phyloP scores from a whole-genome alignment of 2,329 filamentous ascomycete species.

The Stachybotrys chartarum region DNA sequence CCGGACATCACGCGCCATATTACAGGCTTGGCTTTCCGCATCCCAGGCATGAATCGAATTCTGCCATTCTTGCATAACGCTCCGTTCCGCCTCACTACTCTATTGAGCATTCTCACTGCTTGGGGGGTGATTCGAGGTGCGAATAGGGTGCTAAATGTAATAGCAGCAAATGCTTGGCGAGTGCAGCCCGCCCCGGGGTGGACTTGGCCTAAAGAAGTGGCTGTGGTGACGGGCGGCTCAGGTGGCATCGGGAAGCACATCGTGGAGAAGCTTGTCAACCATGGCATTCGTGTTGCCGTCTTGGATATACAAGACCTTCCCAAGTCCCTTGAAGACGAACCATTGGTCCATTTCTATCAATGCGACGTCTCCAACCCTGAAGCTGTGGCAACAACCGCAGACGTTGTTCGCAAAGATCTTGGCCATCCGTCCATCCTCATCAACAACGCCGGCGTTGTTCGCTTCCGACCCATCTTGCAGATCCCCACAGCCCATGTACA shows the following conservation, averaged over 20 bases:
- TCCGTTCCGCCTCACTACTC: neutral
- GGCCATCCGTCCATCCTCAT: conserved; percentile 62
- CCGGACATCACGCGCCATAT: neutral
- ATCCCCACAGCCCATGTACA: conserved; percentile 47
- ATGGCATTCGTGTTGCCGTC: conserved; percentile 57
- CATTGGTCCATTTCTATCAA: conserved; percentile 20
- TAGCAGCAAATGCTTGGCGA: neutral
- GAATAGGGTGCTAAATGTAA: neutral
- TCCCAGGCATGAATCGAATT: neutral
- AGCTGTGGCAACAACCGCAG: conserved; percentile 35
- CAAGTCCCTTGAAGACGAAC: conserved; percentile 12
- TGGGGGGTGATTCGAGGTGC: neutral
- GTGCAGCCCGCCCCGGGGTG: neutral
- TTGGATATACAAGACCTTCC: conserved; percentile 48
- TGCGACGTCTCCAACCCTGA: conserved; percentile 34
- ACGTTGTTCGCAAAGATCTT: conserved; percentile 31
- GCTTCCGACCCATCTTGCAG: conserved; percentile 51
- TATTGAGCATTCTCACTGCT: neutral
- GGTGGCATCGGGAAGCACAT: conserved; percentile 33
- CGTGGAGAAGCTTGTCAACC: conserved; percentile 17
- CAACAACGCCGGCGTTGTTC: conserved; percentile 62
- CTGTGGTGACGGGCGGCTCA: conserved; percentile 36
- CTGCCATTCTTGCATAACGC: neutral
- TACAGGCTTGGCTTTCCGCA: neutral
- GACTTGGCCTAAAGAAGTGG: conserved; percentile 26